Percentiles rank a stretch among this genome's conserved stretches.
Evolutionary conservation across 2,329 filamentous ascomycete species (phyloP).

Genomic region (Aspergillus pseudoterreus): DNA sequence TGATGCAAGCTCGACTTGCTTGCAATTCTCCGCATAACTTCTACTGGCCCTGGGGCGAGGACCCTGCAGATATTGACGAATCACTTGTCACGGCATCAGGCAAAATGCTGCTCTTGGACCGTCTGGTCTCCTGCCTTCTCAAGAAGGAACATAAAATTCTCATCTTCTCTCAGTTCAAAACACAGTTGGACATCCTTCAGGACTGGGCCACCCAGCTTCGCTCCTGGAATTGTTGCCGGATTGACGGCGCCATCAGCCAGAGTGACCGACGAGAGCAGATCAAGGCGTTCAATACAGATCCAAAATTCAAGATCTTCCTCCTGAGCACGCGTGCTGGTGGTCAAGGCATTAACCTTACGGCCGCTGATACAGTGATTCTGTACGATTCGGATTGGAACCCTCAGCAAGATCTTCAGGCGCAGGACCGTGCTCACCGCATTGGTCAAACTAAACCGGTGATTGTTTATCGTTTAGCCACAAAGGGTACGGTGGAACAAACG

Average conservation of each 20-base stretch:
- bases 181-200: constrained; percentile 83
- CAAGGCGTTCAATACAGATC: constrained; percentile 65
- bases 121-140: constrained; percentile 74
- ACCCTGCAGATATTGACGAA: constrained; percentile 63
- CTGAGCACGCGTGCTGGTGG: constrained; percentile 88
- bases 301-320: constrained; percentile 71
- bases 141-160: constrained; percentile 78
- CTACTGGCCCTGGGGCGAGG: constrained; percentile 79
- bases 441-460: constrained; percentile 90
- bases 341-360: constrained; percentile 89
- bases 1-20: constrained; percentile 86
- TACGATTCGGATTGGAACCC: constrained; percentile 95
- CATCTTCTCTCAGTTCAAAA: constrained; percentile 96
- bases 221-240: constrained; percentile 77
- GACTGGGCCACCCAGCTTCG: constrained; percentile 79
- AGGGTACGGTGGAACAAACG: constrained; percentile 86
- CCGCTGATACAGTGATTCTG: constrained; percentile 86
- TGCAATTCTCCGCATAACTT: constrained; percentile 97
- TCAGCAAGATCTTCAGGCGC: constrained; percentile 92
- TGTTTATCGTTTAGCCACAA: constrained; percentile 89
- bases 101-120: constrained; percentile 92
- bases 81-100: constrained; percentile 81
- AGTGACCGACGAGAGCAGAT: constrained; percentile 67
- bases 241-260: constrained; percentile 84
- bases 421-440: constrained; percentile 92